These are phyloP conservation scores for Xylariaceae sp. DNA, from an alignment of 2,329 filamentous ascomycete genomes.

Conservation along the genomic window DNA sequence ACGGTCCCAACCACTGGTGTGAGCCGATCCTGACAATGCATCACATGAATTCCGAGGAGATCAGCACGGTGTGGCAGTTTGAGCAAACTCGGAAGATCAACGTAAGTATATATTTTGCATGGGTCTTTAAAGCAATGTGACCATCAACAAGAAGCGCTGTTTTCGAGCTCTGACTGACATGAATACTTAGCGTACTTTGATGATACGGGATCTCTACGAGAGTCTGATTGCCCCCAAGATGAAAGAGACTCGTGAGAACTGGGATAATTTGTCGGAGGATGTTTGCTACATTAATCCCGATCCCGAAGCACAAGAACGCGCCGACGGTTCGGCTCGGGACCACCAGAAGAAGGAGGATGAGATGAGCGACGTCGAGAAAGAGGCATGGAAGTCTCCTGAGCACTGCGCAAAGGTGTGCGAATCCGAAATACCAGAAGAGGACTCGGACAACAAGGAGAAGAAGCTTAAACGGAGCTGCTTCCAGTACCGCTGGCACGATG, in stretches of 20 bases:
- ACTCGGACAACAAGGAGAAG: constrained; percentile 26
- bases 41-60: constrained; percentile 48
- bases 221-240: constrained; percentile 44
- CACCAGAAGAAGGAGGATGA: constrained; percentile 37
- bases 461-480: constrained; percentile 38
- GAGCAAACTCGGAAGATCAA: constrained; percentile 44
- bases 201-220: constrained; percentile 47
- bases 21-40: constrained; percentile 55
- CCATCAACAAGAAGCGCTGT: not conserved
- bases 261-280: constrained; percentile 50
- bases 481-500: constrained; percentile 43
- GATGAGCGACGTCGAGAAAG: constrained; percentile 39
- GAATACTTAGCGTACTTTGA: constrained; percentile 36
- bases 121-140: not conserved
- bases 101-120: constrained; percentile 31
- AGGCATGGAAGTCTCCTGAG: constrained; percentile 41
- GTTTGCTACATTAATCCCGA: constrained; percentile 41
- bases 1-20: constrained; percentile 47
- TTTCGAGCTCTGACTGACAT: constrained; percentile 11
- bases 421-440: constrained; percentile 34
- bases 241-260: constrained; percentile 39
- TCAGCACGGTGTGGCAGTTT: constrained; percentile 48
- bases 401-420: constrained; percentile 48
- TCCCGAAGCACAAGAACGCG: constrained; percentile 33
- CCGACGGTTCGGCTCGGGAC: constrained; percentile 30